phyloP scores from a whole-genome alignment of 257 asterid species.

The Solanum etuberosum region DNA sequence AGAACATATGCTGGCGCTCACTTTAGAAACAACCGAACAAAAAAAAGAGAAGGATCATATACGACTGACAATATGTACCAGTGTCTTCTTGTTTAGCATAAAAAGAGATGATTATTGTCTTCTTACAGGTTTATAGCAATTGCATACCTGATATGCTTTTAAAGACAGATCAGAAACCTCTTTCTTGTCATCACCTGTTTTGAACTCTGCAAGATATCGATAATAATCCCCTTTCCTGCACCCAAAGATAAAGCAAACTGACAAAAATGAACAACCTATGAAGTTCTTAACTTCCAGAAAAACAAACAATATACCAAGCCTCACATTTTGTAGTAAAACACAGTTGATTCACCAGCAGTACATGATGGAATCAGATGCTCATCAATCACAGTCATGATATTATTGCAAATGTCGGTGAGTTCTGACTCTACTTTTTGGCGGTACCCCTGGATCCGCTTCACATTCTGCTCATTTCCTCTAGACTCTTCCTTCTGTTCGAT shows the following conservation, averaged over 20 bases:
- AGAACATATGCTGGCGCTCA: background rate
- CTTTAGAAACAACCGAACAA: background rate
- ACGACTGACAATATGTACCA: background rate
- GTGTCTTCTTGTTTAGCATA: background rate
- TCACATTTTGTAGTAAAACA: constrained; percentile 13
- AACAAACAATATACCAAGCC: background rate
- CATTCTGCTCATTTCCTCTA: constrained; percentile 13
- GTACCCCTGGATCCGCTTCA: constrained; percentile 7
- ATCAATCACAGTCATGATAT: constrained; percentile 9
- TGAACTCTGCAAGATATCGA: constrained; percentile 37
- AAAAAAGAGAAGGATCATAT: too few species aligned
- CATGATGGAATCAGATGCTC: constrained; percentile 11
- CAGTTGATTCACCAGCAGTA: constrained; percentile 5
- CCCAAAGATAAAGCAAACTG: background rate
- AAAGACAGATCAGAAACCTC: constrained; percentile 34
- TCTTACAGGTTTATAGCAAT: background rate
- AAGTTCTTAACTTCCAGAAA: background rate
- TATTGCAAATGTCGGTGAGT: constrained; percentile 6
- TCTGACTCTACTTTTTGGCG: constrained; percentile 6
- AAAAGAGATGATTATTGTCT: background rate
- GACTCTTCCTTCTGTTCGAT: constrained; percentile 12
- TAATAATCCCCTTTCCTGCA: constrained; percentile 46
- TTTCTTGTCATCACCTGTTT: constrained; percentile 24
- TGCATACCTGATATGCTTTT: constrained; percentile 29
- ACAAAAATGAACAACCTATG: background rate